Evolutionary conservation across 2,329 filamentous ascomycete genomes (phyloP).

Genomic region (Stemphylium beticola): DNA sequence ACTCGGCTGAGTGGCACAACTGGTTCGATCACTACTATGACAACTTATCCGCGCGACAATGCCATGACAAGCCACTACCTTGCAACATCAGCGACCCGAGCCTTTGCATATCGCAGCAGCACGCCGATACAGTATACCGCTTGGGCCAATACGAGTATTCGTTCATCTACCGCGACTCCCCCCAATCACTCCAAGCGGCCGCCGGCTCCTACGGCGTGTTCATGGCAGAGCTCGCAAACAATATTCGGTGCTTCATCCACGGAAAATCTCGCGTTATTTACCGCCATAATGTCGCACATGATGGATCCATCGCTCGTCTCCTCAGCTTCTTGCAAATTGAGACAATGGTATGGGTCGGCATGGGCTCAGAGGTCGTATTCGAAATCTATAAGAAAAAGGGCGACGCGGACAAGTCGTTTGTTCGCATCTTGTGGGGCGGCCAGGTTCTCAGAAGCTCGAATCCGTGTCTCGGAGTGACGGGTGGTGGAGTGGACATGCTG

Average conservation of each 20-base stretch:
- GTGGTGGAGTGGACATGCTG: conserved; percentile 70
- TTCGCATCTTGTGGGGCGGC: conserved; percentile 76
- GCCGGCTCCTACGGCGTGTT: conserved; percentile 72
- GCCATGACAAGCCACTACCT: conserved; percentile 74
- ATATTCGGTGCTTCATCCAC: conserved; percentile 60
- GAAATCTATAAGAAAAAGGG: conserved; percentile 63
- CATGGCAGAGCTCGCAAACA: conserved; percentile 71
- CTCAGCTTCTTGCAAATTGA: conserved; percentile 75
- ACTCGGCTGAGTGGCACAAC: conserved; percentile 68
- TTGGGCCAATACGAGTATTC: conserved; percentile 82
- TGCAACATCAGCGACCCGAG: conserved; percentile 63
- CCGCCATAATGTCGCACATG: conserved; percentile 80
- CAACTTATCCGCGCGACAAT: conserved; percentile 79
- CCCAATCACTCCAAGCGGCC: conserved; percentile 67
- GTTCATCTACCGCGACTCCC: conserved; percentile 74
- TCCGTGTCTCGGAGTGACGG: conserved; percentile 61
- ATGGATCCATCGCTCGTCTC: conserved; percentile 72
- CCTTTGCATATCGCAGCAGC: conserved; percentile 66
- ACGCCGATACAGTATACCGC: conserved; percentile 74
- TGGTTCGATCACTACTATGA: conserved; percentile 85
- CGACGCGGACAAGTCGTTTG: conserved; percentile 48
- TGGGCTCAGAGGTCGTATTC: conserved; percentile 80
- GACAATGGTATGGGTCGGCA: conserved; percentile 82
- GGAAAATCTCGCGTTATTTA: conserved; percentile 57
- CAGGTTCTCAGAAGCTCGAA: conserved; percentile 70